Evolutionary conservation across 345 rosid genomes (phyloP), one percentile per base, ranked within the genome.

Genomic region (Zanthoxylum bungeanum): DNA sequence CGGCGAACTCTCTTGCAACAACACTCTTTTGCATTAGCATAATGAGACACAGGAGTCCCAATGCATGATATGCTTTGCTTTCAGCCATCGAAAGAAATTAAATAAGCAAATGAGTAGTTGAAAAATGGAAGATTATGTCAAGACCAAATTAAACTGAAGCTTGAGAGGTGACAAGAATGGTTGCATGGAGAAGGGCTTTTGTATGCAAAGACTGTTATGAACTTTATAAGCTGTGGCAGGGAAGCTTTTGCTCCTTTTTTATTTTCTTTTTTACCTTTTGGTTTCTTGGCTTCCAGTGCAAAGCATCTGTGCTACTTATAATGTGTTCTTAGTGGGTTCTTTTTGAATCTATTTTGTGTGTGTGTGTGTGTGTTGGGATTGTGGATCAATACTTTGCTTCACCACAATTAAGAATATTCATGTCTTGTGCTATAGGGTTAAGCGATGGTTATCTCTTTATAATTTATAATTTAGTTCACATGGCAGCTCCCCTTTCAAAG

Each of bases 1-100:
- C 93, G 0, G 49, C 64, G 74, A 88, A 92, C 71, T 87, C 87
- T 53, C 70, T 75, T 70, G 93, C n/a, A n/a, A n/a, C 98, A 65
- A 58, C 40, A 55, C 76, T 79, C 76, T 73, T 79, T 47, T 64
- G 83, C 42, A 78, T 59, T 76, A 87, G 30, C 61, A 82, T 16
- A 73, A 87, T 24, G 25, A 87, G 10, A 75, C 85, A 78, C 5
- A 84, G 51, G 37, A 89, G 28, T 4, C 84, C 85, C 55, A 88
- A 9, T 28, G 71, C 76, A 64, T 30, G 59, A 33, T 77, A 64
- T 34, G 50, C 79, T 27, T 40, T 71, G 66, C 30, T 56, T 42
- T n/a, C n/a, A n/a, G n/a, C n/a, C n/a, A n/a, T n/a, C n/a, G n/a
- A n/a, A n/a, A n/a, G n/a, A n/a, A n/a, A n/a, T n/a, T n/a, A n/a